phyloP scores from a whole-genome alignment of 805 yeast genomes.

The Nematodospora valgi region DNA sequence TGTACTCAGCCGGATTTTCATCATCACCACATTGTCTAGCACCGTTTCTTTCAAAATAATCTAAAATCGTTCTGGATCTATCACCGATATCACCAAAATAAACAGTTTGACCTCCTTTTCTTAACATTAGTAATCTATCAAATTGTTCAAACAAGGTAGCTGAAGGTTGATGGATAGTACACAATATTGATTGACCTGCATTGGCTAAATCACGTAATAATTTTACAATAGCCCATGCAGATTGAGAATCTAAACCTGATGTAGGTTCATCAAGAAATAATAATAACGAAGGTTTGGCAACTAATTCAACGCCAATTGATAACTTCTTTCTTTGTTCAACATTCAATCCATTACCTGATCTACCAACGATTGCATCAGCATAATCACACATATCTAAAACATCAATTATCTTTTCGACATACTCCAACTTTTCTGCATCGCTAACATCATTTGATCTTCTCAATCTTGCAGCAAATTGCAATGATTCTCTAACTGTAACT shows the following conservation, averaged over 20 bases:
- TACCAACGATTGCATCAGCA: constrained; percentile 17
- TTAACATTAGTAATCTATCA: constrained; percentile 27
- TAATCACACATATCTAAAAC: constrained; percentile 16
- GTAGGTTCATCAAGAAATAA: constrained; percentile 63
- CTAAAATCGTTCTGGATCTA: constrained; percentile 16
- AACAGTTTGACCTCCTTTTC: constrained; percentile 27
- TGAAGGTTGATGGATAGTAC: constrained; percentile 58
- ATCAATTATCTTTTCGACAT: constrained; percentile 16
- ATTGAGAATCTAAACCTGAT: constrained; percentile 56
- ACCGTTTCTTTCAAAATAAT: constrained; percentile 29
- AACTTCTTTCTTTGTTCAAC: constrained; percentile 19
- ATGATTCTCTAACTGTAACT: constrained; percentile 18
- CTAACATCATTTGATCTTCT: constrained; percentile 50
- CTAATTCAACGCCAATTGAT: constrained; percentile 17
- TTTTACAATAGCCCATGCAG: constrained; percentile 57
- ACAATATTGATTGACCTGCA: constrained; percentile 62
- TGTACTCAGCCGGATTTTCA: constrained; percentile 37
- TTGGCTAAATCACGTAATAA: constrained; percentile 46
- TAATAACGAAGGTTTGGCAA: constrained; percentile 28
- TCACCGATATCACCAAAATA: constrained; percentile 23
- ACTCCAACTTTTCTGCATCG: constrained; percentile 14
- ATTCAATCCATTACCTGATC: constrained; percentile 15
- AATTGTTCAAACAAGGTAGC: constrained; percentile 41
- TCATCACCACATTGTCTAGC: constrained; percentile 51
- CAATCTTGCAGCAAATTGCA: constrained; percentile 17